phyloP scores from a whole-genome alignment of 441 rosid species.

The Arabidopsis lyrata region DNA sequence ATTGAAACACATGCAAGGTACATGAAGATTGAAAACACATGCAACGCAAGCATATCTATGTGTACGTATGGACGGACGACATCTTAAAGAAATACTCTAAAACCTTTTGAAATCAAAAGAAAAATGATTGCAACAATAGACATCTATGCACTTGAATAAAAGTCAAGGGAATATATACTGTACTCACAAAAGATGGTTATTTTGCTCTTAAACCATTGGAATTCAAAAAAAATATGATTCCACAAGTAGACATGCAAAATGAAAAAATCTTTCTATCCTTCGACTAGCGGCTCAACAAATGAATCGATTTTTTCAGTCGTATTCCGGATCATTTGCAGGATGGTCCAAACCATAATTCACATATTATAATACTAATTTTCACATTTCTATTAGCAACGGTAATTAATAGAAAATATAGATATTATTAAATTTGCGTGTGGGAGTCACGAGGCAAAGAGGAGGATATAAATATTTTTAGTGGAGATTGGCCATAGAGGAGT shows the following conservation, averaged over 20 bases:
- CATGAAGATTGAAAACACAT: not conserved
- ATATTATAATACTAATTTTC: not conserved
- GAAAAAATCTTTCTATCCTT: not conserved
- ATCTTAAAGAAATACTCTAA: slow-evolving; percentile 6
- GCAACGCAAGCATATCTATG: slow-evolving; percentile 4
- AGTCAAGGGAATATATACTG: slow-evolving; percentile 1
- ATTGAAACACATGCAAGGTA: not conserved
- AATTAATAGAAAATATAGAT: not conserved
- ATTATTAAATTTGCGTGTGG: slow-evolving; percentile 5
- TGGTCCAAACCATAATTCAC: slow-evolving; percentile 1
- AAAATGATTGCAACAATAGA: slow-evolving; percentile 4
- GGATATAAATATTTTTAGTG: slow-evolving; percentile 7
- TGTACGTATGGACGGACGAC: slow-evolving; percentile 1
- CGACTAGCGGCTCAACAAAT: not conserved
- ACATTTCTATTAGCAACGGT: not conserved
- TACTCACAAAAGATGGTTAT: not conserved
- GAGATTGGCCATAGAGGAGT: not conserved
- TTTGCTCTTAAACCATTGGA: not conserved
- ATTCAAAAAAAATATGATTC: not conserved
- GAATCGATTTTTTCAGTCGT: not conserved
- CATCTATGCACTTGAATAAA: not conserved
- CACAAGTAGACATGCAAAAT: not conserved
- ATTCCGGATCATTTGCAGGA: not conserved
- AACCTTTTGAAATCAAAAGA: not conserved
- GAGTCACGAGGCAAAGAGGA: slow-evolving; percentile 11